phyloP scores from a whole-genome alignment of 2,329 filamentous ascomycete genomes.

The Aciculosporium take region DNA sequence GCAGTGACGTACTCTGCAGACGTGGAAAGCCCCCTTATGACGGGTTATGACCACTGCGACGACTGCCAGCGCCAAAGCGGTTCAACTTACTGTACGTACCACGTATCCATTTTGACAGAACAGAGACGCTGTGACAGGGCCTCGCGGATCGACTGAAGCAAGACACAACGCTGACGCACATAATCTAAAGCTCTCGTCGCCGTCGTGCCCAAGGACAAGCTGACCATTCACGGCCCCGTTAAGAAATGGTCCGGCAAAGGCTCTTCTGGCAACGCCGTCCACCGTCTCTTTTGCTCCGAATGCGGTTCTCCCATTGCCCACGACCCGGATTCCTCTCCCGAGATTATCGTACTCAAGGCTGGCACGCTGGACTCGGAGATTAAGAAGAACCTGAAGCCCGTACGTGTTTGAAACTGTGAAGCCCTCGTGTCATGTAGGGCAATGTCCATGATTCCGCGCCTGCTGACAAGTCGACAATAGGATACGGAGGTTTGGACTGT shows the following conservation, averaged over 20 bases:
- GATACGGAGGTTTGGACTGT: conserved; percentile 58
- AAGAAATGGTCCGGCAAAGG: conserved; percentile 50
- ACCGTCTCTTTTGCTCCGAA: conserved; percentile 55
- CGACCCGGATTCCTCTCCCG: conserved; percentile 54
- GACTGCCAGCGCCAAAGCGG: conserved; percentile 58
- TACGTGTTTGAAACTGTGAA: conserved; percentile 23
- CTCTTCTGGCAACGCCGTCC: conserved; percentile 46
- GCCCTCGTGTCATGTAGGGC: too few relatives aligned
- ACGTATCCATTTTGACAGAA: too few relatives aligned
- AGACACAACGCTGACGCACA: conserved; percentile 18
- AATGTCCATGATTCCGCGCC: too few relatives aligned
- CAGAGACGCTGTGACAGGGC: too few relatives aligned
- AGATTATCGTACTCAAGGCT: conserved; percentile 56
- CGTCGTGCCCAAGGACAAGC: conserved; percentile 51
- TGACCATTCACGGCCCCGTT: conserved; percentile 46
- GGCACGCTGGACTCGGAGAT: conserved; percentile 48
- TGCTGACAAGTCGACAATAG: conserved; percentile 18
- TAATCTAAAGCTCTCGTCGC: conserved; percentile 42
- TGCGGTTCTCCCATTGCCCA: conserved; percentile 58
- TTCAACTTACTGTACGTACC: conserved; percentile 48
- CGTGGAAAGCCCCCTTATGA: conserved; percentile 35
- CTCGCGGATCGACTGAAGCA: too few relatives aligned
- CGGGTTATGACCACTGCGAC: conserved; percentile 58
- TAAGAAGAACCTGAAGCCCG: conserved; percentile 54
- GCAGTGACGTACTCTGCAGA: conserved; percentile 53